Evolutionary conservation across 345 rosid genomes (phyloP).

Genomic region (Leavenworthia alabamica): DNA sequence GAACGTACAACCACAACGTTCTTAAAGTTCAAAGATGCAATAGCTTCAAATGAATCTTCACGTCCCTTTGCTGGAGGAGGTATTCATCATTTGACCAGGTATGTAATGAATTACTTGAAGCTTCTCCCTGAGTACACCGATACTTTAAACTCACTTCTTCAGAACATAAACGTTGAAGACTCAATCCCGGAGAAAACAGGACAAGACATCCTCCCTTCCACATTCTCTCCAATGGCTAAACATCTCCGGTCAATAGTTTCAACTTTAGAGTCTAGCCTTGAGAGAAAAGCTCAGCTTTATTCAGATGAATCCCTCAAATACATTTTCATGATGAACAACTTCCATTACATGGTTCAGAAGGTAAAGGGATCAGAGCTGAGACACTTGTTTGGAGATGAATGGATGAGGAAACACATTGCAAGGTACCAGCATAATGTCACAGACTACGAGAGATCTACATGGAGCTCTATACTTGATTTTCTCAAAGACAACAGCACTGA

Average conservation of each 20-base stretch:
- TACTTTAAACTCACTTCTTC: constrained; percentile 48
- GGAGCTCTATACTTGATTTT: constrained; percentile 52
- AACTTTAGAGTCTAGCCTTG: constrained; percentile 48
- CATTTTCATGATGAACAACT: constrained; percentile 65
- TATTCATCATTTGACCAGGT: constrained; percentile 59
- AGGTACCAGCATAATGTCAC: constrained; percentile 56
- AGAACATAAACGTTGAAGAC: constrained; percentile 33
- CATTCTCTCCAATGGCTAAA: constrained; percentile 50
- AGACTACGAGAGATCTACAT: constrained; percentile 54
- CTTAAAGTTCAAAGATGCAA: constrained; percentile 39
- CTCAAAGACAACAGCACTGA: constrained; percentile 38
- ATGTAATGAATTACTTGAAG: constrained; percentile 77
- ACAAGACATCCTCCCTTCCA: constrained; percentile 31
- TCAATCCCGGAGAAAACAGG: constrained; percentile 27
- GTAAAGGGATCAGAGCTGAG: constrained; percentile 59
- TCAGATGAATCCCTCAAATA: constrained; percentile 40
- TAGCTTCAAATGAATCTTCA: constrained; percentile 39
- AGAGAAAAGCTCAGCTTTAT: constrained; percentile 47
- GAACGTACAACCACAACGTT: constrained; percentile 42
- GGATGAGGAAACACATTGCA: constrained; percentile 66
- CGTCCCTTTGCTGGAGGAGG: constrained; percentile 46
- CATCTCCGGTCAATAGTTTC: constrained; percentile 42
- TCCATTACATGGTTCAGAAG: constrained; percentile 70
- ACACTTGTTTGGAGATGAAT: constrained; percentile 64
- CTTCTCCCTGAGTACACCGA: constrained; percentile 44